Percentiles rank a stretch among this genome's conserved stretches.
These are phyloP conservation scores for Cucumis hystrix DNA, from an alignment of 306 rosid genomes.

Conservation along the genomic window DNA sequence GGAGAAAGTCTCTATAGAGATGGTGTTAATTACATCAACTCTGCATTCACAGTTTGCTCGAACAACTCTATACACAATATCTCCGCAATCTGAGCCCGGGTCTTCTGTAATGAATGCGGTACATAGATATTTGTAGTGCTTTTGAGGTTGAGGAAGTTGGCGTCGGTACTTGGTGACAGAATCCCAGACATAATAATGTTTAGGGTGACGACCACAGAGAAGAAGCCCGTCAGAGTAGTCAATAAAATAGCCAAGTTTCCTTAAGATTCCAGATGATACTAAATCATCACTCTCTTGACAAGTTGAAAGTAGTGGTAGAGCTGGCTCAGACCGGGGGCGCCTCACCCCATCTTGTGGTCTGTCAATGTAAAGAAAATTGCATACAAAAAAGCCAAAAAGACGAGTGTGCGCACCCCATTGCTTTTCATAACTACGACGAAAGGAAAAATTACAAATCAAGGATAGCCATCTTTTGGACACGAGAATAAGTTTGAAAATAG, in stretches of 20 bases:
- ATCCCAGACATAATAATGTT: constrained; percentile 45
- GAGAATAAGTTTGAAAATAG: constrained; percentile 23
- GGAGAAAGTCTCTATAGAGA: constrained; percentile 70
- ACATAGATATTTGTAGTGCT: constrained; percentile 44
- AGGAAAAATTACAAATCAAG: constrained; percentile 37
- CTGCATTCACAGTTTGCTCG: constrained; percentile 61
- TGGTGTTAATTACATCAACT: constrained; percentile 38
- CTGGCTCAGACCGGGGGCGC: constrained; percentile 57
- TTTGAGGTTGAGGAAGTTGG: constrained; percentile 56
- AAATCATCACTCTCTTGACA: constrained; percentile 71
- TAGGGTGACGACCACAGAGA: constrained; percentile 64
- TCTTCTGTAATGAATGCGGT: constrained; percentile 50
- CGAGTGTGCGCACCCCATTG: constrained; percentile 37
- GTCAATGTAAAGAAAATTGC: constrained; percentile 51
- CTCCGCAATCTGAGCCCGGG: constrained; percentile 17
- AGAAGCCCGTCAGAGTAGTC: constrained; percentile 52
- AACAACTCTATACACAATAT: constrained; percentile 37
- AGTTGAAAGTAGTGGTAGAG: constrained; percentile 52
- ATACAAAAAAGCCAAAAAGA: constrained; percentile 57
- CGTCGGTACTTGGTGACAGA: constrained; percentile 28
- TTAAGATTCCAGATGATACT: constrained; percentile 34
- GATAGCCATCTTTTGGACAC: constrained; percentile 61
- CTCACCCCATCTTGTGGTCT: constrained; percentile 33
- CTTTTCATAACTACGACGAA: constrained; percentile 27
- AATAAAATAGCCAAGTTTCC: constrained; percentile 52